These are phyloP conservation scores for Ophiostoma piceae DNA, from an alignment of 2,329 filamentous ascomycete genomes.

Conservation along the genomic window DNA sequence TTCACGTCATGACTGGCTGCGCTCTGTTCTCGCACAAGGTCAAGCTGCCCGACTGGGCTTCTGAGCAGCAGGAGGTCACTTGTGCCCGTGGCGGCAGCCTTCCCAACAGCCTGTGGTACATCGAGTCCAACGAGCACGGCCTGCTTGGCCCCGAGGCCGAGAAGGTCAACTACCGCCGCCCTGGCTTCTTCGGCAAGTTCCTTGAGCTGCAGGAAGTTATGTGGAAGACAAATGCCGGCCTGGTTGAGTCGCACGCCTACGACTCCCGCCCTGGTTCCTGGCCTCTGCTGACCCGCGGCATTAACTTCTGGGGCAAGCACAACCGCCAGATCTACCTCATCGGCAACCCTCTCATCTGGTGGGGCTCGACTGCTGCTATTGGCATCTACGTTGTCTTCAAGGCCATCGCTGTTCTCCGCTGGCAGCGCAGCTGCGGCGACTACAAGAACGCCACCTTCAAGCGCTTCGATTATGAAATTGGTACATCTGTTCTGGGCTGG, in stretches of 20 bases:
- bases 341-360: slow-evolving; percentile 94
- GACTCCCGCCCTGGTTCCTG: slow-evolving; percentile 91
- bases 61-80: slow-evolving; percentile 97
- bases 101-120: slow-evolving; percentile 95
- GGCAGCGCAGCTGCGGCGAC: slow-evolving; percentile 89
- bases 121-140: slow-evolving; percentile 86
- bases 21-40: slow-evolving; percentile 97
- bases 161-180: slow-evolving; percentile 92
- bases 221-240: slow-evolving; percentile 96
- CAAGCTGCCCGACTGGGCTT: slow-evolving; percentile 96
- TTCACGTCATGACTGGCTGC: slow-evolving; percentile 96
- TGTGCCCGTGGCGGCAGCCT: slow-evolving; percentile 86
- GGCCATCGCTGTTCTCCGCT: slow-evolving; percentile 77
- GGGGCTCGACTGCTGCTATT: slow-evolving; percentile 74
- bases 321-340: slow-evolving; percentile 94
- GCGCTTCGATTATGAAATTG: slow-evolving; percentile 96
- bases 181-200: slow-evolving; percentile 96
- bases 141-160: slow-evolving; percentile 69
- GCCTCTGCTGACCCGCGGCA: slow-evolving; percentile 86
- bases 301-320: slow-evolving; percentile 98
- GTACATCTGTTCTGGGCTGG: slow-evolving; percentile 86
- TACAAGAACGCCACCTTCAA: slow-evolving; percentile 81
- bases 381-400: slow-evolving; percentile 77
- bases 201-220: slow-evolving; percentile 96
- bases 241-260: slow-evolving; percentile 96